These are phyloP conservation scores for Tetracentron sinense DNA, from an alignment of 164 flowering plant genomes.

Conservation along the genomic window DNA sequence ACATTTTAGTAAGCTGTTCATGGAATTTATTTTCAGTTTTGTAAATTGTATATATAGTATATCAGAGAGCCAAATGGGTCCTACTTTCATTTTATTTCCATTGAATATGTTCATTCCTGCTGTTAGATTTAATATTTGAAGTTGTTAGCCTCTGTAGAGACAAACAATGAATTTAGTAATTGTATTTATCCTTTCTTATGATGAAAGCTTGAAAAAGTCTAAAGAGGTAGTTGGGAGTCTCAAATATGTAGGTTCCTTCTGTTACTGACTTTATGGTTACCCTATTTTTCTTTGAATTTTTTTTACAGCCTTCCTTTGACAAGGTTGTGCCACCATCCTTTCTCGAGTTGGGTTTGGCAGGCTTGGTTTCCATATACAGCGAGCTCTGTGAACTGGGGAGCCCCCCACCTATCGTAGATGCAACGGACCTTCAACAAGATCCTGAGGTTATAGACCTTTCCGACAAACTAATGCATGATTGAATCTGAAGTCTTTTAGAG, in stretches of 20 bases:
- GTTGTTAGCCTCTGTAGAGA: not conserved
- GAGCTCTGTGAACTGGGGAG: conserved; percentile 70
- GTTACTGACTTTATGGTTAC: conserved; percentile 4
- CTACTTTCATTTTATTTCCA: not conserved
- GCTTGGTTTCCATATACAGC: conserved; percentile 60
- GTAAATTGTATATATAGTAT: no score
- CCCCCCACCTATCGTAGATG: conserved; percentile 74
- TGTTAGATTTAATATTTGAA: not conserved
- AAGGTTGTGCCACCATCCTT: conserved; percentile 75
- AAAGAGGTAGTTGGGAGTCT: not conserved
- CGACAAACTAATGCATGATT: not conserved
- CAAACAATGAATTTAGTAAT: not conserved
- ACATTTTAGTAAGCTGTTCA: conserved; percentile 58
- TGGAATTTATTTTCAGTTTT: not conserved
- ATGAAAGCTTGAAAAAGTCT: not conserved
- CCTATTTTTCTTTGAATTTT: conserved; percentile 10
- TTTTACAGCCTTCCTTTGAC: conserved; percentile 74
- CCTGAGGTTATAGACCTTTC: conserved; percentile 60
- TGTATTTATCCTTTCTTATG: not conserved
- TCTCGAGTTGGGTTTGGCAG: conserved; percentile 68
- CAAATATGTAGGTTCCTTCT: not conserved
- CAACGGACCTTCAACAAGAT: conserved; percentile 64
- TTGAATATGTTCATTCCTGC: not conserved
- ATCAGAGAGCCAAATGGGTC: no score
- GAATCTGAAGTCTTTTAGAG: not conserved